phyloP scores from a whole-genome alignment of 2,329 filamentous ascomycete species.

The Pestalotiopsis sp. region DNA sequence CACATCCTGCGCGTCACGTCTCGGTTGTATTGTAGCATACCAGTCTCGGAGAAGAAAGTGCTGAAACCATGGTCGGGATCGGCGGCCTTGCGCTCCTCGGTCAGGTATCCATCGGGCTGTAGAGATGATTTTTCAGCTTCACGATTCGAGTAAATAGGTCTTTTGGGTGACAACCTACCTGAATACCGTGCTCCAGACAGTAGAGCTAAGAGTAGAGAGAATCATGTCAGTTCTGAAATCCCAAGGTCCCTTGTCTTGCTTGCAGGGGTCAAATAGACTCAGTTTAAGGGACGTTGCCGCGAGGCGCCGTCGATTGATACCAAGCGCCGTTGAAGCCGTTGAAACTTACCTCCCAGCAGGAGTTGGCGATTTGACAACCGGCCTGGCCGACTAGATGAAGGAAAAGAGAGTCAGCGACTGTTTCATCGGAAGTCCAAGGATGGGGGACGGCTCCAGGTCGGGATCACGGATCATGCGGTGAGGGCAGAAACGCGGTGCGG shows the following conservation, averaged over 20 bases:
- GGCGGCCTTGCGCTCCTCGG: slow-evolving; percentile 92
- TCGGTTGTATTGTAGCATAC: slow-evolving; percentile 50
- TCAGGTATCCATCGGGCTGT: slow-evolving; percentile 97
- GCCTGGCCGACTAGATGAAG: slow-evolving; percentile 86
- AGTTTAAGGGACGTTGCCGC: not conserved
- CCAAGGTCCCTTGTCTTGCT: not conserved
- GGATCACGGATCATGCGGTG: slow-evolving; percentile 40
- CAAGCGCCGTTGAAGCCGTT: not conserved
- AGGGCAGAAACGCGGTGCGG: slow-evolving; percentile 37
- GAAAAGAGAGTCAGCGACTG: slow-evolving; percentile 51
- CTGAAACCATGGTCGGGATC: slow-evolving; percentile 97
- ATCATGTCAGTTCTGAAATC: slow-evolving; percentile 10
- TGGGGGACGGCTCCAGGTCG: slow-evolving; percentile 25
- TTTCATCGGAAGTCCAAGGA: not conserved
- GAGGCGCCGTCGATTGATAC: not conserved
- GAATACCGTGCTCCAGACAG: slow-evolving; percentile 99
- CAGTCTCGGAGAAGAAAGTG: slow-evolving; percentile 99
- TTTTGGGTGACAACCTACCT: slow-evolving; percentile 62
- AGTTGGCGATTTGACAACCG: slow-evolving; percentile 99
- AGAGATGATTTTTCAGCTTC: slow-evolving; percentile 32
- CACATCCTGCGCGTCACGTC: not conserved
- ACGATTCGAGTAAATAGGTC: slow-evolving; percentile 7
- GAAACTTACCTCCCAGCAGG: slow-evolving; percentile 96
- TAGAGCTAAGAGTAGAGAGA: slow-evolving; percentile 70
- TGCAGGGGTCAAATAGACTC: slow-evolving; percentile 1